phyloP scores from a whole-genome alignment of 2,329 filamentous ascomycete genomes.

The Fusarium foetens region DNA sequence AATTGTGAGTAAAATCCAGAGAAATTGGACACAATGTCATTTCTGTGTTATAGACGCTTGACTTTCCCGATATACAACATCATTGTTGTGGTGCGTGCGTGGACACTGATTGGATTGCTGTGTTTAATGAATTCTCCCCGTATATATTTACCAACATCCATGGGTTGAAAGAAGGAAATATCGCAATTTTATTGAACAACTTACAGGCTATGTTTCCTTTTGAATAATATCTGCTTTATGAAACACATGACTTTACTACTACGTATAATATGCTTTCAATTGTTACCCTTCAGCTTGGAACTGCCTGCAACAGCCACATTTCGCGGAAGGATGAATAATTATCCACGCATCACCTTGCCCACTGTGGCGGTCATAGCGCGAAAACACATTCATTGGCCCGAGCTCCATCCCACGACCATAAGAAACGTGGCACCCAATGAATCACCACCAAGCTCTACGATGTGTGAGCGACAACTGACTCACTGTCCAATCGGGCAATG shows the following conservation, averaged over 20 bases:
- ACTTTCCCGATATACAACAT: not conserved
- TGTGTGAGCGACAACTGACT: not conserved
- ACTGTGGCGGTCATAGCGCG: not conserved
- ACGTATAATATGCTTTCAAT: not conserved
- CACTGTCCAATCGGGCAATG: not conserved
- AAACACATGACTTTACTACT: not conserved
- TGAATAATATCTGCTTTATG: too few relatives aligned
- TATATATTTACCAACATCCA: too few relatives aligned
- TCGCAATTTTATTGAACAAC: fast-evolving
- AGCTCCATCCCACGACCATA: not conserved
- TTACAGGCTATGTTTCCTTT: fast-evolving
- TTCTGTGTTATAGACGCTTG: not conserved
- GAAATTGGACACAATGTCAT: not conserved
- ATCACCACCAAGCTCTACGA: not conserved
- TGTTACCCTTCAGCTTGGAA: not conserved
- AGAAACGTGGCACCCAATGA: not conserved
- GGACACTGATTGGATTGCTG: too few relatives aligned
- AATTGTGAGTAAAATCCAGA: not conserved
- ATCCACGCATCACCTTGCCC: not conserved
- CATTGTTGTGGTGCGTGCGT: not conserved
- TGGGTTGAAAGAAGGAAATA: too few relatives aligned
- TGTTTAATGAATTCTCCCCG: too few relatives aligned
- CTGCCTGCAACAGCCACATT: not conserved
- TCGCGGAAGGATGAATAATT: not conserved
- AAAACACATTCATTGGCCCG: not conserved